Evolutionary conservation across 371 early-diverging fungal genomes (phyloP).

Genomic region (Coemansia sp.): DNA sequence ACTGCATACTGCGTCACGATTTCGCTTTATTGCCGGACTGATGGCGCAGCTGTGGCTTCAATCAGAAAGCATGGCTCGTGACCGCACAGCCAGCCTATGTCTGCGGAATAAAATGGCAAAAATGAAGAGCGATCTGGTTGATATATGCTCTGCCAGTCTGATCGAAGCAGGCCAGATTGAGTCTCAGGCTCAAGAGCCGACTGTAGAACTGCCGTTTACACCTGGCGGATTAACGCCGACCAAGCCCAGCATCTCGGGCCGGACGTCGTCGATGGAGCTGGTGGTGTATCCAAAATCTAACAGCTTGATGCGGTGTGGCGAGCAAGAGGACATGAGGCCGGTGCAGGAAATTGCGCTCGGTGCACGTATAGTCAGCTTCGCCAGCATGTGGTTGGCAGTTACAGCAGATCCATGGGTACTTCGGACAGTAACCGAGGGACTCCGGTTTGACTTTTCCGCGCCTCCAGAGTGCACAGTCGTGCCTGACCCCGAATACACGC

Average conservation of each 20-base stretch:
- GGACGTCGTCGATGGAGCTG: not conserved
- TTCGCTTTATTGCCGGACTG: conserved; percentile 38
- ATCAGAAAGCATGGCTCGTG: conserved; percentile 6
- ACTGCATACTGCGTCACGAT: conserved; percentile 33
- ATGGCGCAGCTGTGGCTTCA: conserved; percentile 34
- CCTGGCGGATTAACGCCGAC: not conserved
- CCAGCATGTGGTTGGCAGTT: conserved; percentile 22
- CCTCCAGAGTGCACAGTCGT: conserved; percentile 16
- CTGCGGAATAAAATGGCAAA: conserved; percentile 8
- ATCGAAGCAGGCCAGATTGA: conserved; percentile 44
- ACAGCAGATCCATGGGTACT: conserved; percentile 38
- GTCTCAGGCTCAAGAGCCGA: conserved; percentile 26
- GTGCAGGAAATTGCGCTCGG: conserved; percentile 32
- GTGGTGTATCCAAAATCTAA: not conserved
- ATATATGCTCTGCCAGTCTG: conserved; percentile 38
- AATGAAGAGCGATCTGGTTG: conserved; percentile 23
- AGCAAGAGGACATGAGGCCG: not conserved
- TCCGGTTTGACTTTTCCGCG: conserved; percentile 36
- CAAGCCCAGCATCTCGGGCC: not conserved
- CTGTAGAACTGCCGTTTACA: not conserved
- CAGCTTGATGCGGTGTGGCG: not conserved
- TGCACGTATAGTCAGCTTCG: conserved; percentile 31
- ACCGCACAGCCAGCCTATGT: conserved; percentile 10
- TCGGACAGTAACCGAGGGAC: conserved; percentile 25
- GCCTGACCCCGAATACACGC: conserved; percentile 32